phyloP scores from a whole-genome alignment of 2,329 filamentous ascomycete genomes.

The Plectosphaerella cucumerina region DNA sequence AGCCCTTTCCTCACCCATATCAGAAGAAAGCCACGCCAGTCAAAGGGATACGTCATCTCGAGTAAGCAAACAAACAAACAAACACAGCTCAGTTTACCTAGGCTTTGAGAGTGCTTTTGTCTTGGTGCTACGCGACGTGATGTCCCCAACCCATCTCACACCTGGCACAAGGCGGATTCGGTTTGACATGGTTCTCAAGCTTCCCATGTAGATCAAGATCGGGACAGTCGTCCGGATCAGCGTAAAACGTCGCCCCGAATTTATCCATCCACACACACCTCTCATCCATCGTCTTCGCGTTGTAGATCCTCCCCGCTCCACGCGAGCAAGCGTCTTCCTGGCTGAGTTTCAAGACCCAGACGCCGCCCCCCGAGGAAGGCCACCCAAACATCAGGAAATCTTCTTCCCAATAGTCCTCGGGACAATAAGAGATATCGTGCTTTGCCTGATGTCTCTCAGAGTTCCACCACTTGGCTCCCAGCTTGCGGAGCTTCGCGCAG shows the following conservation, averaged over 20 bases:
- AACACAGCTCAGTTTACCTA: no score
- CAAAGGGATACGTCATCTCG: no score
- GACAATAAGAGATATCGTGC: background rate
- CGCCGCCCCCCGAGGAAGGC: background rate
- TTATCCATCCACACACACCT: background rate
- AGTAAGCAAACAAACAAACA: no score
- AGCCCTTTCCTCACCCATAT: no score
- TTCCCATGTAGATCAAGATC: background rate
- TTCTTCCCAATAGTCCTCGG: background rate
- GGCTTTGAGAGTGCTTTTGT: background rate
- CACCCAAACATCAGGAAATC: background rate
- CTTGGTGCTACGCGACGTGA: background rate
- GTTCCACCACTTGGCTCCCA: constrained; percentile 5
- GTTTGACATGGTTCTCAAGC: background rate
- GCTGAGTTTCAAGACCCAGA: constrained; percentile 1
- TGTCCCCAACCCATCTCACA: no score
- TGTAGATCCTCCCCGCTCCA: background rate
- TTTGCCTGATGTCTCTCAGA: background rate
- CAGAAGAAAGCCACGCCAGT: no score
- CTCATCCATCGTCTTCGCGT: constrained; percentile 1
- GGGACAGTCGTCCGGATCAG: background rate
- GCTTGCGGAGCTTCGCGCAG: constrained; percentile 7
- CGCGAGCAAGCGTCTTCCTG: background rate
- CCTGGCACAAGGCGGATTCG: no score
- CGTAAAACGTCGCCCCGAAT: background rate